Evolutionary conservation across 78 protist genomes (phyloP), one percentile per base, ranked within the genome.

Genomic region (Parvularia atlantis): DNA sequence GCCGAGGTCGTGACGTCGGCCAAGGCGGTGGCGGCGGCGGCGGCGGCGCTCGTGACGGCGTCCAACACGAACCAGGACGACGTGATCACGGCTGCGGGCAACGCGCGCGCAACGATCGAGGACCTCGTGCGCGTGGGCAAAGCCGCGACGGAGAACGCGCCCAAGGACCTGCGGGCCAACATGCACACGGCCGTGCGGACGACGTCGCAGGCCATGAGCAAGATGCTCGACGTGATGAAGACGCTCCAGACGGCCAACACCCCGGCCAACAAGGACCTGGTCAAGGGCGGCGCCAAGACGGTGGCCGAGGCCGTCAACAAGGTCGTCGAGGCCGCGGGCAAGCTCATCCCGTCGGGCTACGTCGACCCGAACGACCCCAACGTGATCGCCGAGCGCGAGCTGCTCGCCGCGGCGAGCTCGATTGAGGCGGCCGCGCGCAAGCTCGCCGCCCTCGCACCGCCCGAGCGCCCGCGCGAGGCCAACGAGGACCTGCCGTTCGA

Each of bases 351-450:
- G 36, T 2, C 60, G 14, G 28, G 36, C 46, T 37, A 24, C 44
- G 82, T 58, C 4, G 82, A 69, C 39, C 69, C 75, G 20, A 37
- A 58, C 68, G 82, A 77, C 41, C 75, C 74, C 22, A 37, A 35
- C 16, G 69, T 69, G 33, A 28, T 69, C 3, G 82, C 82, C 37
- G 82, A 77, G 46, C 3, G 20, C 20, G 75, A 67, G 62, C 63
- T 77, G 70, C 73, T 64, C 20, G 36, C 58, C 22, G 82, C 82
- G 1, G 82, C 82, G 1, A 57, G 70, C 7, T 43, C 63, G 50
- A 77, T 77, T 26, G 75, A 77, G 44, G 75, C 73, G 0, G 82
- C 75, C 5, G 75, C 82, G 13, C 17, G 13, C 31, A 77, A 77
- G 61, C 59, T 77, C 24, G 66, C 82, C 22, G 61, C 44, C 5